A percentile compares a stretch with the other conserved stretches of the same genome.
phyloP scores from a whole-genome alignment of 106 monocot species.

The Posidonia australis region DNA sequence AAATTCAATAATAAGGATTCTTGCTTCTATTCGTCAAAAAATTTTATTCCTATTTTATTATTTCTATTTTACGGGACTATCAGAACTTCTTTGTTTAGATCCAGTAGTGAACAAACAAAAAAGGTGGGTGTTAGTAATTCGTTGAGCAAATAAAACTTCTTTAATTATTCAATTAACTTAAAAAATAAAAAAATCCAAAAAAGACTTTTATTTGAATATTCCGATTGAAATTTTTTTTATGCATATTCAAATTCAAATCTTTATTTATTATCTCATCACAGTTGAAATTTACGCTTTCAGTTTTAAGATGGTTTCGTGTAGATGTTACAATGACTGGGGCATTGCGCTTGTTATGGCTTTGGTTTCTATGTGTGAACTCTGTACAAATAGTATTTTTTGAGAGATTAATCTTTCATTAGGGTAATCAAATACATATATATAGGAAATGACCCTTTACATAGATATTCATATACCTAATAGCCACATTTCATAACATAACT shows the following conservation, averaged over 20 bases:
- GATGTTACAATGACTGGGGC: too few relatives aligned
- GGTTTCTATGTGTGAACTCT: too few relatives aligned
- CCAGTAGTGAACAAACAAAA: not conserved
- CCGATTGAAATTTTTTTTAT: not conserved
- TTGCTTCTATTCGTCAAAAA: not conserved
- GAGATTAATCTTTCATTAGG: too few relatives aligned
- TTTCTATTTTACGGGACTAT: not conserved
- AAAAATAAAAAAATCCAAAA: not conserved
- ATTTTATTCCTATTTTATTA: not conserved
- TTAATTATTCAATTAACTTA: not conserved
- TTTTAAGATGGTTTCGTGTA: too few relatives aligned
- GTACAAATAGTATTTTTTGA: too few relatives aligned
- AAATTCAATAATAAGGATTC: not conserved
- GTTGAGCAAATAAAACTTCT: not conserved
- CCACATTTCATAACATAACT: too few relatives aligned
- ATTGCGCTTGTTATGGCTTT: too few relatives aligned
- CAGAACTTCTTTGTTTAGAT: not conserved
- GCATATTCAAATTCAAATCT: constrained; percentile 1
- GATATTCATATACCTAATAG: too few relatives aligned
- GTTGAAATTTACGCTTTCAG: not conserved
- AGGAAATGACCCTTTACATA: too few relatives aligned
- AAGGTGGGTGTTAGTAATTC: constrained; percentile 1
- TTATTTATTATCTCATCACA: constrained; percentile 1
- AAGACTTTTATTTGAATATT: not conserved
- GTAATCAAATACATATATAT: too few relatives aligned